Percentiles rank a stretch among this genome's conserved stretches.
These are phyloP conservation scores for Didymella sp. DNA, from an alignment of 2,329 filamentous ascomycete genomes.

Conservation along the genomic window DNA sequence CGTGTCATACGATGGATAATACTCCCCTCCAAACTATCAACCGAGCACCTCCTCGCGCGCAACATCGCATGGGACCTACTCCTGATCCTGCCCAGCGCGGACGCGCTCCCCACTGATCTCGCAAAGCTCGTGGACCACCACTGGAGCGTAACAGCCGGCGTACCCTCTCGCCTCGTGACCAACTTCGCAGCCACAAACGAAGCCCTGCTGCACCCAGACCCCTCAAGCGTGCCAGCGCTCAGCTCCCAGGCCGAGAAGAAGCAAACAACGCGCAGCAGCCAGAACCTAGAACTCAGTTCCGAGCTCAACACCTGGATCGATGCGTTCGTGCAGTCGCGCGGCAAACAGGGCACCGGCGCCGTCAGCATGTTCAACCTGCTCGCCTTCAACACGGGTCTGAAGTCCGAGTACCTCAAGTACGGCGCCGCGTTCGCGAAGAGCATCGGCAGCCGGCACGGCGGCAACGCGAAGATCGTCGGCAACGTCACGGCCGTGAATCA, in stretches of 20 bases:
- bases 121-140: conserved; percentile 34
- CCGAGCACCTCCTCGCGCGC: conserved; percentile 50
- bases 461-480: conserved; percentile 67
- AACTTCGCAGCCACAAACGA: conserved; percentile 50
- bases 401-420: conserved; percentile 64
- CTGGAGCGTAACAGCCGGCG: conserved; percentile 52
- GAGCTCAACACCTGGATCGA: conserved; percentile 61
- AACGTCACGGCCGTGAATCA: not conserved
- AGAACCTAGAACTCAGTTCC: conserved; percentile 63
- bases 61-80: conserved; percentile 58
- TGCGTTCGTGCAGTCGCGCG: conserved; percentile 28
- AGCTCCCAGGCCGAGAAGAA: conserved; percentile 28
- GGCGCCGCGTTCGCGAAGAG: conserved; percentile 60
- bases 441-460: conserved; percentile 62
- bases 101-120: conserved; percentile 38
- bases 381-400: conserved; percentile 61
- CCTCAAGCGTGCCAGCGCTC: conserved; percentile 45
- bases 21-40: conserved; percentile 54
- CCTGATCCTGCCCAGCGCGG: conserved; percentile 50
- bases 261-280: conserved; percentile 36
- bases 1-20: conserved; percentile 60
- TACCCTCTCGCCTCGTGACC: conserved; percentile 53
- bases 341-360: conserved; percentile 49
- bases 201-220: conserved; percentile 48
- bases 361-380: conserved; percentile 71